Evolutionary conservation across 257 asterid species (phyloP).

Genomic region (Nemophila menziesii): DNA sequence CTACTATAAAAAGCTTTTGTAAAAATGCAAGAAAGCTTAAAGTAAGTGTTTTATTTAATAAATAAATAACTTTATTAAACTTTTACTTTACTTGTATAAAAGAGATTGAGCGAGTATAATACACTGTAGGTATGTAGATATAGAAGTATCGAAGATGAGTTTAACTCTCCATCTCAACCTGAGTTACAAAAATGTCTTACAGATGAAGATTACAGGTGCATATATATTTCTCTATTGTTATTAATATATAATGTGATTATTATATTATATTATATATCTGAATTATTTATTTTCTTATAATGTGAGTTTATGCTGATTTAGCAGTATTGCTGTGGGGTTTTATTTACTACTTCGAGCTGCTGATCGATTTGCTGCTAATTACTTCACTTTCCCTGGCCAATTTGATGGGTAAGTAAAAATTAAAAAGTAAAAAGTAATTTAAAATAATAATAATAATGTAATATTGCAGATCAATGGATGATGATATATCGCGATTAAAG

Average conservation of each 20-base stretch:
- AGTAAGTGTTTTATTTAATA: constrained; percentile 19
- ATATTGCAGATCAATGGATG: constrained; percentile 76
- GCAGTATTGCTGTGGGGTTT: constrained; percentile 77
- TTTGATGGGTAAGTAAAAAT: constrained; percentile 60
- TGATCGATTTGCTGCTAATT: constrained; percentile 84
- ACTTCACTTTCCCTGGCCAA: constrained; percentile 79
- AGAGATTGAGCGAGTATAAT: too few relatives aligned
- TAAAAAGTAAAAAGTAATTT: not conserved
- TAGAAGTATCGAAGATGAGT: constrained; percentile 81
- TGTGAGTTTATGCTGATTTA: constrained; percentile 6
- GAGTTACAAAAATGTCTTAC: constrained; percentile 76
- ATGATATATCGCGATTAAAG: constrained; percentile 87
- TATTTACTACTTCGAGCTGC: constrained; percentile 87
- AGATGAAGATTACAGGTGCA: constrained; percentile 84
- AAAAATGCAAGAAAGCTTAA: constrained; percentile 82
- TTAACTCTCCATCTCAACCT: constrained; percentile 50
- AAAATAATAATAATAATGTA: not conserved
- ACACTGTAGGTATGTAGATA: constrained; percentile 82
- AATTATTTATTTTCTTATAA: not conserved
- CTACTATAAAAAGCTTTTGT: constrained; percentile 68
- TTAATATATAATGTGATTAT: not conserved
- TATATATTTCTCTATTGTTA: not conserved
- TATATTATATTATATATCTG: not conserved
- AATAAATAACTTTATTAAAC: not conserved
- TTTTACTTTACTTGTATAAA: too few relatives aligned